A percentile compares a stretch with the other conserved stretches of the same genome.
These are phyloP conservation scores for Elaphomyces granulatus DNA, from an alignment of 495 filamentous ascomycete genomes.

Conservation along the genomic window DNA sequence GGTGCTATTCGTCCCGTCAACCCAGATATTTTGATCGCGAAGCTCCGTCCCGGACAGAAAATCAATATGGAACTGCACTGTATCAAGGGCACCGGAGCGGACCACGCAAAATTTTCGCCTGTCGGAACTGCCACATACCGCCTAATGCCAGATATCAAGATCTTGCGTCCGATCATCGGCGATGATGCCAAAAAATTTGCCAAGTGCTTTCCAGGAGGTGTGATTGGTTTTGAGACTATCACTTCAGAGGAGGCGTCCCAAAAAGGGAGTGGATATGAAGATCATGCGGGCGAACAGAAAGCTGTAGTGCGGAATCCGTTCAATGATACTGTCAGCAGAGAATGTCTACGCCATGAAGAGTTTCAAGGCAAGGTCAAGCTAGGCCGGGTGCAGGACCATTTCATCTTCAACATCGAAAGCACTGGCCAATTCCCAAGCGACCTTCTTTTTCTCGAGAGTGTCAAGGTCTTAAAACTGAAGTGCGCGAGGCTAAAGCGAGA, in stretches of 20 bases:
- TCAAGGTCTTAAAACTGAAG: conserved; percentile 73
- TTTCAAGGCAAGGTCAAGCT: conserved; percentile 93
- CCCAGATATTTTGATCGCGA: conserved; percentile 88
- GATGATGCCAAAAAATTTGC: conserved; percentile 78
- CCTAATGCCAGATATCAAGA: conserved; percentile 73
- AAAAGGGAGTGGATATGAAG: conserved; percentile 52
- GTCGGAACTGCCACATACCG: conserved; percentile 91
- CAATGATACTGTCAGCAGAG: conserved; percentile 85
- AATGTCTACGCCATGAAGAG: conserved; percentile 81
- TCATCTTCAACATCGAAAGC: conserved; percentile 93
- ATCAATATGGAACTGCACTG: conserved; percentile 75
- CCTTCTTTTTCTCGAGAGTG: conserved; percentile 74
- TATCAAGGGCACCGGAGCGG: conserved; percentile 83
- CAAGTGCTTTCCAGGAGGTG: conserved; percentile 78
- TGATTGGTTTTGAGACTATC: conserved; percentile 66
- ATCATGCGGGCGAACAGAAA: conserved; percentile 58
- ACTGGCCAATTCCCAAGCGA: conserved; percentile 87
- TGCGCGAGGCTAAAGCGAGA: conserved; percentile 48
- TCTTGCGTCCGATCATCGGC: conserved; percentile 67
- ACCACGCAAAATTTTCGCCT: conserved; percentile 96
- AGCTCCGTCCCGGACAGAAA: conserved; percentile 80
- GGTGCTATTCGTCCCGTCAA: conserved; percentile 60
- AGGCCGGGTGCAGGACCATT: conserved; percentile 81
- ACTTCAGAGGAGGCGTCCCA: conserved; percentile 47
- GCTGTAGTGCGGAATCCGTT: conserved; percentile 72